Evolutionary conservation across 1,139 yeast genomes (phyloP), one percentile per base, ranked within the genome.

Genomic region (Hyphopichia fennica): DNA sequence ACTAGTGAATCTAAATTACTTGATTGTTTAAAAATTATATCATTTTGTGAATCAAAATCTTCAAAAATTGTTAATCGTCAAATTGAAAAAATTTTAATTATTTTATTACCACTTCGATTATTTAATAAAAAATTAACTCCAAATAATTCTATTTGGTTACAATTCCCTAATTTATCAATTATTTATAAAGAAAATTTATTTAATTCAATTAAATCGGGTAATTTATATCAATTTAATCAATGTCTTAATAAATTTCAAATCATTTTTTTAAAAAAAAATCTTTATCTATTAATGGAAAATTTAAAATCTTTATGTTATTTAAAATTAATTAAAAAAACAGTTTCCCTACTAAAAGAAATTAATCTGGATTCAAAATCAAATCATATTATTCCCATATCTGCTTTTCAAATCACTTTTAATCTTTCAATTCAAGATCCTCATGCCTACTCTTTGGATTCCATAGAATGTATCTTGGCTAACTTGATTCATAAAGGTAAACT

Each of bases 391-490:
- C 71, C 81, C 3, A 62, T 84, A 10, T 59, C 62, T 22, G 74
- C 72, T 8, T 71, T 80, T 39, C 71, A 73, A 33, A 50, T 65
- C 14, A 84, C 83, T 0, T 63, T 84, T 39, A 72, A 68, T 35
- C 55, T 66, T 40, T 63, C 79, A 0, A 41, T 38, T 13, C 44
- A 45, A 20, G 48, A 44, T 20, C 38, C 39, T 16, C 40, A 50
- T 37, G 40, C 41, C 10, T 54, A 53, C 27, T 45, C 60, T 16
- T 50, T 66, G 28, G 84, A 81, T 50, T 83, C 81, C 40, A 71
- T 85, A 5, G 97, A 91, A 63, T 82, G 95, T 49, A 63, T 79
- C 20, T 53, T 90, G 34, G 91, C 96, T 0, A 78, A 78, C 43
- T 63, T 87, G 52, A 88, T 91, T 15, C 69, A 75, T 39, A 65